Evolutionary conservation across 2,329 filamentous ascomycete species (phyloP).

Genomic region (Teratosphaeria viscida): DNA sequence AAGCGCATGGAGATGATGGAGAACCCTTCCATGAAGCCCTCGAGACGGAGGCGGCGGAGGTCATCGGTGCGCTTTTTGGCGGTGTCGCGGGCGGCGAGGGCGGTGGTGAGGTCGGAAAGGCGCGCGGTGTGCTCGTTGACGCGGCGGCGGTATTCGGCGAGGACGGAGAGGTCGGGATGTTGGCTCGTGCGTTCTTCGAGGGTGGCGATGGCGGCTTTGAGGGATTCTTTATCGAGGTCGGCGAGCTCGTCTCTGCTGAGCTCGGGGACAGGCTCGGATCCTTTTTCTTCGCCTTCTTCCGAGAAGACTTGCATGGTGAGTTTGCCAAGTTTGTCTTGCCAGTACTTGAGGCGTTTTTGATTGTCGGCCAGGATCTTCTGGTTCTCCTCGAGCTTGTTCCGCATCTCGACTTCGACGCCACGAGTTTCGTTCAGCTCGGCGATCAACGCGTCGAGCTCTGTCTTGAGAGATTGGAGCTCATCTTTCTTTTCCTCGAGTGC

Average conservation of each 20-base stretch:
- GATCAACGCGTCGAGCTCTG: constrained; percentile 76
- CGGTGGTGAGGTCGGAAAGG: constrained; percentile 71
- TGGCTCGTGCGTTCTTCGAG: constrained; percentile 72
- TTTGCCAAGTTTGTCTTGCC: constrained; percentile 82
- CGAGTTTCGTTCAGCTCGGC: constrained; percentile 79
- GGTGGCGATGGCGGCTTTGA: constrained; percentile 55
- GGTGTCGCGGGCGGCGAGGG: constrained; percentile 66
- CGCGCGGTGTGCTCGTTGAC: constrained; percentile 73
- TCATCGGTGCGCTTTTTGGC: constrained; percentile 92
- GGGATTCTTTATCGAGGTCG: constrained; percentile 51
- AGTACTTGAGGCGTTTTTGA: constrained; percentile 71
- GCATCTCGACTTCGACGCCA: constrained; percentile 92
- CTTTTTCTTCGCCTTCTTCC: constrained; percentile 46
- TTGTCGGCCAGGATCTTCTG: constrained; percentile 82
- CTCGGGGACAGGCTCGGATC: constrained; percentile 55
- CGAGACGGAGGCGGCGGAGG: constrained; percentile 75
- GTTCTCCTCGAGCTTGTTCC: constrained; percentile 93
- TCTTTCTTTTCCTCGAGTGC: constrained; percentile 68
- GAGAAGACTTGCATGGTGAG: constrained; percentile 67
- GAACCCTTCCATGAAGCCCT: constrained; percentile 98
- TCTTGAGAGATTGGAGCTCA: constrained; percentile 68
- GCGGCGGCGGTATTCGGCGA: constrained; percentile 77
- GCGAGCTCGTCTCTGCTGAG: constrained; percentile 64
- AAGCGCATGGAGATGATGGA: constrained; percentile 83
- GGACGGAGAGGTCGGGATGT: constrained; percentile 78